Evolutionary conservation across 106 monocot genomes (phyloP), one percentile per base, ranked within the genome.

Genomic region (Dendrobium nobile): DNA sequence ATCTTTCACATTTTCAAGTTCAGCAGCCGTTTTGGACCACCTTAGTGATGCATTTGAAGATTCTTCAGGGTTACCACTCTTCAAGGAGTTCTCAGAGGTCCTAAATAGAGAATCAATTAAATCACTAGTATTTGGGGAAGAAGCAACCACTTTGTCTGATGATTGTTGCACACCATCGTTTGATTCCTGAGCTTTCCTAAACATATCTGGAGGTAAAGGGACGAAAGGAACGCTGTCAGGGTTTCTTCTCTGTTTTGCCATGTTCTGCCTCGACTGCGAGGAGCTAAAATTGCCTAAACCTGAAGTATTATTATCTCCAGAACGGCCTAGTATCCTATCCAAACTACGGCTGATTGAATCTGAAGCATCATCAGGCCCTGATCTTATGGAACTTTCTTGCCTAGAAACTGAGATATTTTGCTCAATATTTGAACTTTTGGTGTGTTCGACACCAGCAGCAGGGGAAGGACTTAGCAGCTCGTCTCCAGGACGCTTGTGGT

Each of bases 271-370:
- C 42, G 65, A 61, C 3, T 83, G 78, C 43, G 67, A 44, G 44
- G 80, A 81, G 67, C 27, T 79, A 77, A 82, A 78, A 75, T 26
- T 83, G 33, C 70, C 83, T 18, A 37, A 54, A 37, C 64, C 27
- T 56, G 42, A 76, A n/a, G 61, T 22, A 65, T 61, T 24, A 84
- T 77, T 72, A 42, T 75, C 81, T 26, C 77, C 79, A 74, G 4
- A 78, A 58, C 87, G 89, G 28, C 91, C 88, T 56, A 99, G 86
- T 44, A 99, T 90, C 73, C 91, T 89, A 78, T 99, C 98, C 75
- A 95, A 86, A 6, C 84, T 93, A 76, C 86, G 79, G 56, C 77
- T 93, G 55, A 99, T 85, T 45, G 87, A 78, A 61, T 86, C 86
- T 11, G 84, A 73, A 27, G 74, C 47, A 16, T 45, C 82, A 51